A percentile compares a stretch with the other conserved stretches of the same genome.
Evolutionary conservation across 345 rosid genomes (phyloP).

Genomic region (Salix viminalis): DNA sequence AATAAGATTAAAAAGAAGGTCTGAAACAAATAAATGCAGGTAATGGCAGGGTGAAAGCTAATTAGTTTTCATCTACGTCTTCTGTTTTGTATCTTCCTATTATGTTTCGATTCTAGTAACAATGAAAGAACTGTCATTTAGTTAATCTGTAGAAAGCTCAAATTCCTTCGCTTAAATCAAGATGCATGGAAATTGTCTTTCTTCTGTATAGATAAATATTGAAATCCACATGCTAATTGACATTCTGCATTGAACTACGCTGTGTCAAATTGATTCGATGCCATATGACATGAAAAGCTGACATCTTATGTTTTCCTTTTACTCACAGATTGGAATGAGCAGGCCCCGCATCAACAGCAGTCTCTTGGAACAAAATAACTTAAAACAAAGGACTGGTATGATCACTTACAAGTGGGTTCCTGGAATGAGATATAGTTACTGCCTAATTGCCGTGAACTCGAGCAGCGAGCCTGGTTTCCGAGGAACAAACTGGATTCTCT

Average conservation of each 20-base stretch:
- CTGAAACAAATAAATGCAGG: background rate
- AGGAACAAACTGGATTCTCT: conserved; percentile 16
- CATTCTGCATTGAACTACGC: background rate
- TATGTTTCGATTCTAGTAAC: background rate
- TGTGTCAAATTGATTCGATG: background rate
- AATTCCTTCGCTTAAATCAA: background rate
- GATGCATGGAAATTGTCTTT: background rate
- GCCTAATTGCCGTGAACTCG: conserved; percentile 28
- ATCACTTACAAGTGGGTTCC: conserved; percentile 27
- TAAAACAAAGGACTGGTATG: background rate
- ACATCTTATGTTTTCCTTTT: background rate
- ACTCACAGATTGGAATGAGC: background rate
- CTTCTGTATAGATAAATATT: background rate
- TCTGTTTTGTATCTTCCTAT: background rate
- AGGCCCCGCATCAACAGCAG: background rate
- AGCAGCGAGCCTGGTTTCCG: conserved; percentile 28
- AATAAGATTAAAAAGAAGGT: background rate
- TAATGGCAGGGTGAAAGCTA: background rate
- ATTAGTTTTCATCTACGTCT: background rate
- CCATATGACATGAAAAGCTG: background rate
- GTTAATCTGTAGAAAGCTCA: background rate
- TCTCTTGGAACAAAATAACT: background rate
- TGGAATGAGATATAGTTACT: conserved; percentile 21
- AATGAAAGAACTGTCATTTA: background rate
- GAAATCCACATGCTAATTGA: background rate